Conservation (phyloP, 2,329 filamentous ascomycete genomes). For the Aspergillus sp. region DNA sequence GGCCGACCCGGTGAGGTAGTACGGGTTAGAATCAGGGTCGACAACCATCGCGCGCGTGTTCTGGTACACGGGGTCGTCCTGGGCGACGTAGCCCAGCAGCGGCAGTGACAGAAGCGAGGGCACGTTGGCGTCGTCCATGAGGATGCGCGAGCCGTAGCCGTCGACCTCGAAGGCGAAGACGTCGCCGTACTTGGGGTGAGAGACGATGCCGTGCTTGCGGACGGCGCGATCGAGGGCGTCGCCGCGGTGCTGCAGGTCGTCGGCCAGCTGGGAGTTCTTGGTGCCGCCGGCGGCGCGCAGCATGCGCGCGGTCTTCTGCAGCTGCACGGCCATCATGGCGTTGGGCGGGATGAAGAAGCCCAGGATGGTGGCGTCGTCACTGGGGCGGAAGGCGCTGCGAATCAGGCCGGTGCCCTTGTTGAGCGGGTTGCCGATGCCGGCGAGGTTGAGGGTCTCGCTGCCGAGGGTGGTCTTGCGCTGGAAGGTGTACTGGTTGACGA, state of each 20-base stretch:
- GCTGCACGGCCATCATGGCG: constrained; percentile 90
- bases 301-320: constrained; percentile 69
- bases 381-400: constrained; percentile 88
- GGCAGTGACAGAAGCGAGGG: constrained; percentile 62
- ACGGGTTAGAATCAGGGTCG: constrained; percentile 75
- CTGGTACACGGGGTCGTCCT: constrained; percentile 68
- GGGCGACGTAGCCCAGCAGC: constrained; percentile 55
- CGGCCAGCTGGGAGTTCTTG: constrained; percentile 52
- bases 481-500: constrained; percentile 81
- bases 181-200: constrained; percentile 49
- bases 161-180: constrained; percentile 66
- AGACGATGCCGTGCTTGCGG: constrained; percentile 74
- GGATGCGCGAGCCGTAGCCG: constrained; percentile 58
- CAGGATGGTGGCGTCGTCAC: constrained; percentile 90
- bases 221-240: constrained; percentile 71
- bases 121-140: constrained; percentile 67
- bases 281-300: constrained; percentile 52
- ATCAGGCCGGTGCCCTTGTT: constrained; percentile 80
- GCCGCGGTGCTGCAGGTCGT: constrained; percentile 55
- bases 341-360: constrained; percentile 95
- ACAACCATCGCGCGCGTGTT: constrained; percentile 86
- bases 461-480: constrained; percentile 74
- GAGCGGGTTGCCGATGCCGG: constrained; percentile 86
- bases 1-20: constrained; percentile 71
- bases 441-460: constrained; percentile 84